Evolutionary conservation across 1,139 yeast species (phyloP).

Genomic region (Taiozyma onychis): DNA sequence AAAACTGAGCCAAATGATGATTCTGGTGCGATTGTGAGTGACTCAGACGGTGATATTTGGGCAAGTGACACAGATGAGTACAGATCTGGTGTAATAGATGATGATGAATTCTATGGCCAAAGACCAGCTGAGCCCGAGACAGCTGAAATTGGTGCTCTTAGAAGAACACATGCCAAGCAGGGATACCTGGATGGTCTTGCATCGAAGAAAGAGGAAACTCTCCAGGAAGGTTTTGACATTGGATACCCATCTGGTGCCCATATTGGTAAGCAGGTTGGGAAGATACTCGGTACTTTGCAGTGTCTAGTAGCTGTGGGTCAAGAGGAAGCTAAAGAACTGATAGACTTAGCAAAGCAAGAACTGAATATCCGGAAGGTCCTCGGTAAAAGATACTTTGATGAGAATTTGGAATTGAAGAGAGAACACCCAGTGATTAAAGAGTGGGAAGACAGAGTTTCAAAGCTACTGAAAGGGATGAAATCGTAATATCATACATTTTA

Average conservation of each 20-base stretch:
- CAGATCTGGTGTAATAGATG: conserved; percentile 10
- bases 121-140: conserved; percentile 11
- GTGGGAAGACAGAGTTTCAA: conserved; percentile 28
- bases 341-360: conserved; percentile 40
- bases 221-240: conserved; percentile 76
- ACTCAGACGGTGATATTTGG: conserved; percentile 36
- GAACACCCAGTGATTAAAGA: conserved; percentile 34
- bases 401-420: conserved; percentile 36
- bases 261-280: conserved; percentile 64
- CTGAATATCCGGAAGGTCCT: conserved; percentile 47
- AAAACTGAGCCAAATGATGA: neutral
- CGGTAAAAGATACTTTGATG: conserved; percentile 43
- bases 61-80: conserved; percentile 29
- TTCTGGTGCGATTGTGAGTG: neutral
- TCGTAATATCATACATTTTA: conserved; percentile 1
- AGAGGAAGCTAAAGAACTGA: conserved; percentile 14
- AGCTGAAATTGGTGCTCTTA: conserved; percentile 30
- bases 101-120: conserved; percentile 20
- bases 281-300: conserved; percentile 46
- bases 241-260: conserved; percentile 75
- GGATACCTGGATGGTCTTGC: conserved; percentile 85
- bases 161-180: conserved; percentile 67
- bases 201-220: conserved; percentile 57
- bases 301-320: conserved; percentile 20
- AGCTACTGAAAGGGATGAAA: conserved; percentile 2